A percentile compares a stretch with the other conserved stretches of the same genome.
These are phyloP conservation scores for Trypanosoma boissoni DNA, from an alignment of 208 protist genomes.

Conservation along the genomic window DNA sequence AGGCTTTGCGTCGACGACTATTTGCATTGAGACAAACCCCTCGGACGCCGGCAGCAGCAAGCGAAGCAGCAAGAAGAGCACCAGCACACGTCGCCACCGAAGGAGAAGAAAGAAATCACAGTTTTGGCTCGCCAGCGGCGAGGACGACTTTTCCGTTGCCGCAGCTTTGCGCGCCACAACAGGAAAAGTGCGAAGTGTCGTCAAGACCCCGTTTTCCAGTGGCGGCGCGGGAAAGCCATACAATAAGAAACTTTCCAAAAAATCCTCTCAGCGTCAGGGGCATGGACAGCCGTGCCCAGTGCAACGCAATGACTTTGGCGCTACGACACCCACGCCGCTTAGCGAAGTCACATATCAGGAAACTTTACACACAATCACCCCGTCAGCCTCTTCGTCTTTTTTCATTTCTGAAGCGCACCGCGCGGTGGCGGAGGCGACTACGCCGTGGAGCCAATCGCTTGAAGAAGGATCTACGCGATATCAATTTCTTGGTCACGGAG, in stretches of 20 bases:
- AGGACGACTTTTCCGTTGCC: conserved; percentile 20
- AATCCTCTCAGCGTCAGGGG: conserved; percentile 28
- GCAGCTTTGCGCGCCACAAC: neutral
- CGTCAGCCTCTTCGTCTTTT: conserved; percentile 29
- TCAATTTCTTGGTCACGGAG: conserved; percentile 47
- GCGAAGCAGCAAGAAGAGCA: conserved; percentile 31
- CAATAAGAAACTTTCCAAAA: conserved; percentile 67
- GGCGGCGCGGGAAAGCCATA: conserved; percentile 25
- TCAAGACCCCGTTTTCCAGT: conserved; percentile 23
- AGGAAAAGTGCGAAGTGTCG: conserved; percentile 10
- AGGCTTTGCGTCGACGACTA: conserved; percentile 22
- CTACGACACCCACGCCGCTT: no score
- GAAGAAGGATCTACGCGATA: conserved; percentile 8
- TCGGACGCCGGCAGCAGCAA: conserved; percentile 44
- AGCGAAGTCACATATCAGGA: no score
- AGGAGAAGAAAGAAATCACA: conserved; percentile 10
- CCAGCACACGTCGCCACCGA: conserved; percentile 22
- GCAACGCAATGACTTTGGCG: no score
- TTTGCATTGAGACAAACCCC: conserved; percentile 14
- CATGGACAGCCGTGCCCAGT: no score
- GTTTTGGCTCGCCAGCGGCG: conserved; percentile 7
- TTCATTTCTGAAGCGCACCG: conserved; percentile 83
- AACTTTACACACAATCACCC: neutral
- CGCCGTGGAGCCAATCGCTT: conserved; percentile 23
- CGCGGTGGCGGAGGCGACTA: conserved; percentile 53